Evolutionary conservation across 805 yeast species (phyloP), one percentile per base, ranked within the genome.

Genomic region (Lachancea kluyveri): DNA sequence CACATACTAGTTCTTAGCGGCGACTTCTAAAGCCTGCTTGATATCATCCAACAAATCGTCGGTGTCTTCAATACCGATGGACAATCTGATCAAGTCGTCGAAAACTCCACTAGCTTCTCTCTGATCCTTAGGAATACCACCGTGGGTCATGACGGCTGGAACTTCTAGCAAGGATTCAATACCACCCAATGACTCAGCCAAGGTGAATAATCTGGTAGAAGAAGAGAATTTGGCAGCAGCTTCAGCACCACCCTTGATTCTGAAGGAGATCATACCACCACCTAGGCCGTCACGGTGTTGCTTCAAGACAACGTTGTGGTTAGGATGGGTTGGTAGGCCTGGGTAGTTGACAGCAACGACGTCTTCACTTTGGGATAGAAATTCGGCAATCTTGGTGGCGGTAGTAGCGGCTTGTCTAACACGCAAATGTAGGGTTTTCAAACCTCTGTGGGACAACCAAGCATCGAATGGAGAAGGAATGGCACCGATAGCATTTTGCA

Each of bases 101-200:
- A 54, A 81, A 28, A 84, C 92, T 42, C 94, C 94, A 38, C 76
- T 70, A 31, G 75, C 72, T 62, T 80, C 90, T 63, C 94, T 76
- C 49, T 74, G 78, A 33, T 67, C 83, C 56, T 68, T 67, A 52
- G 92, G 86, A 58, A 84, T 84, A 55, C 94, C 94, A 35, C 90
- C 92, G 51, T 84, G 95, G 48, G 95, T 84, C 95, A 84, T 84
- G 36, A 77, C 74, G 28, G 94, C 92, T 24, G 95, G 95, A 29
- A 85, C 88, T 62, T 85, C 94, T 43, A 82, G 64, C 51, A 84
- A 67, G 6, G 88, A 78, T 65, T 85, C 95, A 42, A 85, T 78
- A 46, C 95, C 95, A 45, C 95, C 95, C 40, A 85, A 71, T 13
- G 94, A 83, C 65, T 86, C 95, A 36, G 95, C 94, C 52, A 85